Base-by-base conservation (phyloP, 441 rosid species). In the Corymbia citriodora region DNA sequence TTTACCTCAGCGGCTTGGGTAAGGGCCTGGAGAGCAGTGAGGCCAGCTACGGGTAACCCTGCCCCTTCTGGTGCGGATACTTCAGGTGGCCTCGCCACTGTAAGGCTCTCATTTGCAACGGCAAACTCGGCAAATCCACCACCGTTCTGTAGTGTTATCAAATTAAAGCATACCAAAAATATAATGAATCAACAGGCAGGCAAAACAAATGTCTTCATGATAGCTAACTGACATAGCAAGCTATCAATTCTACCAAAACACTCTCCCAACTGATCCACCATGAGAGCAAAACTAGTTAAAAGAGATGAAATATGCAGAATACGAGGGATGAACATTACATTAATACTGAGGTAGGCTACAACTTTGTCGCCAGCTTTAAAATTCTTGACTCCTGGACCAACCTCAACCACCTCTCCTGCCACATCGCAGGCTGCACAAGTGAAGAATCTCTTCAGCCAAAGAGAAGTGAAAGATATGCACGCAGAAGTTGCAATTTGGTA, bases 301-400 rank as follows among this genome's bases (percentile, higher is more conserved):
- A 65, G 74, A 65, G 74, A n/a, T 65, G 74, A 65, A 31, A 65
- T n/a, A 36, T 65, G 74, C 33, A 4, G 40, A n/a, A n/a, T 40
- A 59, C 33, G 50, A 61, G 63, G 14, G 45, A 81, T 9, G 89
- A 81, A 90, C 72, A 21, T 91, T 89, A 92, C 94, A 21, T 40
- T 21, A 40, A 36, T 61, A 87, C 89, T 49, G 33, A 96, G 96
- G 59, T 88, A 27, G 48, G 96, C 95, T 7, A 95, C 96, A 92
- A 96, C 98, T 96, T 95, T 96, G 91, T 96, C 97, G 87, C 99
- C 98, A n/a, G 94, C 87, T 90, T 95, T 95, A 92, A 95, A 96
- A n/a, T 94, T 91, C 88, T 93, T 87, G 68, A 96, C 97, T 88
- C 92, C 96, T 49, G 95, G 54, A 87, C 94, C 95, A 81, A 94